These are phyloP conservation scores for Aspergillus quadricinctus DNA, from an alignment of 2,329 filamentous ascomycete genomes.

Conservation along the genomic window DNA sequence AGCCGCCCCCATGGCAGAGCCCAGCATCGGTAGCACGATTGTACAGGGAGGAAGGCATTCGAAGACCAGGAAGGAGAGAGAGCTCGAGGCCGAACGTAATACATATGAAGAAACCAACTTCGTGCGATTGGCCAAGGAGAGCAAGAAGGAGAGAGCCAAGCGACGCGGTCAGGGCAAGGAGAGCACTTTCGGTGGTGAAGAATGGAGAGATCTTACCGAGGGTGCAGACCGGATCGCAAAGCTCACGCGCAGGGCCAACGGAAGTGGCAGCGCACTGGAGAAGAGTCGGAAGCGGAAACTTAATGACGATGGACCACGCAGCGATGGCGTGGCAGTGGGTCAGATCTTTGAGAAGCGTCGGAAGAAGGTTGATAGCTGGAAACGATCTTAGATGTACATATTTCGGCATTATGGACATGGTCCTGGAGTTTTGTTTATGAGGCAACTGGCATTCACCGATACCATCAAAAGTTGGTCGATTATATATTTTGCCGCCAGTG, in stretches of 20 bases:
- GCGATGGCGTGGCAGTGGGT: constrained; percentile 62
- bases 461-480: neutral
- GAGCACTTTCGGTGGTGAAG: constrained; percentile 80
- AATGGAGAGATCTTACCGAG: constrained; percentile 81
- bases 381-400: constrained; percentile 18
- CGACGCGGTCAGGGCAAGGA: constrained; percentile 45
- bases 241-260: constrained; percentile 67
- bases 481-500: neutral
- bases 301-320: constrained; percentile 66
- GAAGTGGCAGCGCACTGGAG: constrained; percentile 59
- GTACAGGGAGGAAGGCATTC: constrained; percentile 70
- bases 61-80: constrained; percentile 72
- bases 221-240: constrained; percentile 82
- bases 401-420: neutral
- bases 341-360: constrained; percentile 49
- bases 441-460: neutral
- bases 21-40: constrained; percentile 89
- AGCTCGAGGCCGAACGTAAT: constrained; percentile 70
- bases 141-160: constrained; percentile 79
- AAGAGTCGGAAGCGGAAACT: constrained; percentile 78
- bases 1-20: constrained; percentile 72
- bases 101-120: constrained; percentile 94
- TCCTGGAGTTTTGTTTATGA: constrained; percentile 2
- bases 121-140: constrained; percentile 75
- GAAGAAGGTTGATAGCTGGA: constrained; percentile 43